Evolutionary conservation across 176 grass and related monocot species (phyloP).

Genomic region (Hyparrhenia diplandra): DNA sequence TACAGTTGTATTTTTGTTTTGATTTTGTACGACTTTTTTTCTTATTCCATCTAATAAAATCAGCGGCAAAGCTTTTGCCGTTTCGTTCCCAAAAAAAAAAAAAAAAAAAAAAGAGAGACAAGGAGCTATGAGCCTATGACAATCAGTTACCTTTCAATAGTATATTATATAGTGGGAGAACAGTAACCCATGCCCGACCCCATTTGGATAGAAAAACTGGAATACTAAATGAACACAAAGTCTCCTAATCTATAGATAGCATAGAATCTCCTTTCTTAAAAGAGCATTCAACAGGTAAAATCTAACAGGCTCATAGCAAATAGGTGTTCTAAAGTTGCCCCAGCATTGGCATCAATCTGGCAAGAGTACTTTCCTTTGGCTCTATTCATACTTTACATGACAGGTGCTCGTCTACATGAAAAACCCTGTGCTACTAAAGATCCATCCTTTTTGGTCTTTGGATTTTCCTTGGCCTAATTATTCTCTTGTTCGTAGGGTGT

Average conservation of each 20-base stretch:
- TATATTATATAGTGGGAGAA: neutral
- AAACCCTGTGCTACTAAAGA: conserved; percentile 7
- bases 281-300: neutral
- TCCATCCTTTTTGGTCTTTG: neutral
- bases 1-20: too few species aligned
- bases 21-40: too few species aligned
- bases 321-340: neutral
- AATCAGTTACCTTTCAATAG: conserved; percentile 7
- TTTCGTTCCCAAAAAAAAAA: too few species aligned
- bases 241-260: conserved; percentile 10
- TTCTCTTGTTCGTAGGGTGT: conserved; percentile 13
- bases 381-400: conserved; percentile 27
- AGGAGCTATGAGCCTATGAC: neutral
- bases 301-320: neutral
- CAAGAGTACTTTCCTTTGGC: conserved; percentile 19
- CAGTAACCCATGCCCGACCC: neutral
- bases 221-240: neutral
- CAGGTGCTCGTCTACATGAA: neutral
- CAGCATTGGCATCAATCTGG: conserved; percentile 1
- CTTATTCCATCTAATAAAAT: too few species aligned
- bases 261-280: neutral
- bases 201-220: neutral
- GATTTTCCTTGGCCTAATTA: conserved; percentile 35
- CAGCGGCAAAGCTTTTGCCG: too few species aligned
- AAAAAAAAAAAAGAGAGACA: too few species aligned